Conservation (phyloP, 805 yeast genomes). For the Candida oleophila region DNA sequence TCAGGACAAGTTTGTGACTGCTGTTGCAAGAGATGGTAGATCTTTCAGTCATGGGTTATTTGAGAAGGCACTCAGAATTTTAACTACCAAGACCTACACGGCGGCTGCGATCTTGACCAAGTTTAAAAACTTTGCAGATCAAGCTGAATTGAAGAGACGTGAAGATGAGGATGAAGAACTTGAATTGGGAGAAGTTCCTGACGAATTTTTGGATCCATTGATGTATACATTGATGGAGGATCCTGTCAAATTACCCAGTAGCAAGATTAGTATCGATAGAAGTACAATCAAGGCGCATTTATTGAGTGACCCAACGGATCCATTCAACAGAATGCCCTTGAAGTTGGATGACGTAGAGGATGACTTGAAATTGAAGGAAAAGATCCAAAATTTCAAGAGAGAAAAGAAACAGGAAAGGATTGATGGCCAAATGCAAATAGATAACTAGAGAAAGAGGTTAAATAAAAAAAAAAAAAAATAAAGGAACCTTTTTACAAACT, state of each 20-base stretch:
- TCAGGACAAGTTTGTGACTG: conserved; percentile 65
- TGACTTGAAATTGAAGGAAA: conserved; percentile 62
- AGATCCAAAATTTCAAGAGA: conserved; percentile 58
- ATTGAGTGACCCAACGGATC: conserved; percentile 93
- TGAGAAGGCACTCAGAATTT: conserved; percentile 65
- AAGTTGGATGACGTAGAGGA: conserved; percentile 86
- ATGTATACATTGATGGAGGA: conserved; percentile 96
- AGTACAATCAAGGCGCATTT: conserved; percentile 91
- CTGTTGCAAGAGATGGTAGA: conserved; percentile 90
- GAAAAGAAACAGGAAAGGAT: conserved; percentile 33
- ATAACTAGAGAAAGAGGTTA: conserved; percentile 6
- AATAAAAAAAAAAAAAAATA: conserved; percentile 5
- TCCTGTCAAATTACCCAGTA: conserved; percentile 91
- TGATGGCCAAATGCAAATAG: conserved; percentile 18
- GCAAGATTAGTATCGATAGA: conserved; percentile 82
- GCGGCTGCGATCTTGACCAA: conserved; percentile 49
- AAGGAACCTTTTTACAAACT: neutral
- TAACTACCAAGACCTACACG: conserved; percentile 52
- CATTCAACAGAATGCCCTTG: conserved; percentile 91
- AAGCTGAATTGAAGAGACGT: conserved; percentile 60
- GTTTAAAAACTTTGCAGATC: conserved; percentile 55
- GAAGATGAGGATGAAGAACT: conserved; percentile 78
- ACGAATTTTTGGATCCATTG: conserved; percentile 93
- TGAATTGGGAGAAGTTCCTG: conserved; percentile 93
- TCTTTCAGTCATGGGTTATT: conserved; percentile 73